Conservation (phyloP, 2,329 filamentous ascomycete species). For the Xylariaceae sp. region DNA sequence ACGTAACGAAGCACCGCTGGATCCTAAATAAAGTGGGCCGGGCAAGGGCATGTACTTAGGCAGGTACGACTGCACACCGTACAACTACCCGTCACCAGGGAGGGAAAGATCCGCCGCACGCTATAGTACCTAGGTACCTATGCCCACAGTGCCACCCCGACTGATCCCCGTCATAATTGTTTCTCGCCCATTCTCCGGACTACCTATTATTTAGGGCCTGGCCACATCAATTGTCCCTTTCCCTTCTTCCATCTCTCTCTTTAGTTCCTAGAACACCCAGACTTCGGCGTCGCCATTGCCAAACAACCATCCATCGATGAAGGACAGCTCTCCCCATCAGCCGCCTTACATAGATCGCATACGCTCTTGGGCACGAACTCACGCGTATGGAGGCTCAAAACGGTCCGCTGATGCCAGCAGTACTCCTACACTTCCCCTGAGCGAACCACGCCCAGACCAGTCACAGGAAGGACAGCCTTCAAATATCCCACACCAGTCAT, state of each 20-base stretch:
- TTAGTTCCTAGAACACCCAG: constrained; percentile 27
- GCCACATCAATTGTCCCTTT: not conserved
- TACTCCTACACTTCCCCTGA: constrained; percentile 41
- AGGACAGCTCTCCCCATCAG: constrained; percentile 51
- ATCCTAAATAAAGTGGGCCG: not conserved
- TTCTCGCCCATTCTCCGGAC: constrained; percentile 5
- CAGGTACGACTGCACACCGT: no score
- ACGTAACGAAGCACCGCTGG: no score
- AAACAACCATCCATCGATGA: constrained; percentile 50
- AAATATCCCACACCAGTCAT: constrained; percentile 24
- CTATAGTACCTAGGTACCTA: not conserved
- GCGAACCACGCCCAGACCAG: constrained; percentile 27
- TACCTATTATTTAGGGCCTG: constrained; percentile 16
- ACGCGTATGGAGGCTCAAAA: constrained; percentile 52
- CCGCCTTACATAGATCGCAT: constrained; percentile 52
- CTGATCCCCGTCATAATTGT: not conserved
- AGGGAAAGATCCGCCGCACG: not conserved
- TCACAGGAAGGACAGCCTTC: constrained; percentile 22
- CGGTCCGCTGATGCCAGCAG: constrained; percentile 38
- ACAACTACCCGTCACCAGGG: not conserved
- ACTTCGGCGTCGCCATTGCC: constrained; percentile 35
- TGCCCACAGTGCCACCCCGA: not conserved
- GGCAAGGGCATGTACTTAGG: not conserved
- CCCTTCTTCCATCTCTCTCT: constrained; percentile 7
- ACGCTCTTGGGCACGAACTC: constrained; percentile 51